phyloP scores from a whole-genome alignment of 352 stramenopile genomes.

The Phytophthora vignae region DNA sequence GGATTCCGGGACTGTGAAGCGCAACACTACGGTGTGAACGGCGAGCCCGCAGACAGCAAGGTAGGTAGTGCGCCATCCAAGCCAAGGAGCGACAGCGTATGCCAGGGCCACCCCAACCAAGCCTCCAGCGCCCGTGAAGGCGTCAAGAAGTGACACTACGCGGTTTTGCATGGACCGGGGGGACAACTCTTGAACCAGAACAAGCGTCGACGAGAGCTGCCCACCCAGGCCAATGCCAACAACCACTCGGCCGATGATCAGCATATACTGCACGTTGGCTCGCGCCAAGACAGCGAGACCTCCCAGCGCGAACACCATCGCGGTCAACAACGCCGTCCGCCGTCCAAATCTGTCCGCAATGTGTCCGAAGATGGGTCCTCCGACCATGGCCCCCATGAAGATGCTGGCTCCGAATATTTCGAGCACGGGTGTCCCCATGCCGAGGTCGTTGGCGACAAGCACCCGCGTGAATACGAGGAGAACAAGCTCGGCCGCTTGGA shows the following conservation, averaged over 20 bases:
- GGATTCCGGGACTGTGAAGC: constrained; percentile 46
- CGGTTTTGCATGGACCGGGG: constrained; percentile 39
- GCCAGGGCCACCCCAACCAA: constrained; percentile 44
- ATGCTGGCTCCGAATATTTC: constrained; percentile 40
- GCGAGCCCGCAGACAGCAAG: constrained; percentile 29
- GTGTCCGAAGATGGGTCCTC: constrained; percentile 44
- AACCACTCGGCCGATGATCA: constrained; percentile 44
- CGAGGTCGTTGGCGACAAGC: constrained; percentile 38
- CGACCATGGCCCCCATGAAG: constrained; percentile 36
- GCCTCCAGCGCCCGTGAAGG: constrained; percentile 48
- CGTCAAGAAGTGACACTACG: constrained; percentile 45
- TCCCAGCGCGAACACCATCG: constrained; percentile 42
- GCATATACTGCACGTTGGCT: constrained; percentile 26
- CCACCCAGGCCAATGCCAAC: constrained; percentile 48
- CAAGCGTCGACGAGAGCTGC: constrained; percentile 40
- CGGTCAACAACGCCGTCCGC: constrained; percentile 32
- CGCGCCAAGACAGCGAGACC: constrained; percentile 38
- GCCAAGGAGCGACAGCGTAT: constrained; percentile 30
- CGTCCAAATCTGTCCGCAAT: constrained; percentile 46
- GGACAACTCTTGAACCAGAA: constrained; percentile 48
- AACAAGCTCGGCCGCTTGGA: constrained; percentile 49
- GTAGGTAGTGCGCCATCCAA: constrained; percentile 51
- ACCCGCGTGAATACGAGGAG: constrained; percentile 50
- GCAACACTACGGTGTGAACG: constrained; percentile 32
- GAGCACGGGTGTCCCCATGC: constrained; percentile 34